Percentiles rank a stretch among this genome's conserved stretches.
phyloP scores from a whole-genome alignment of 805 yeast genomes.

The Candida corydali region DNA sequence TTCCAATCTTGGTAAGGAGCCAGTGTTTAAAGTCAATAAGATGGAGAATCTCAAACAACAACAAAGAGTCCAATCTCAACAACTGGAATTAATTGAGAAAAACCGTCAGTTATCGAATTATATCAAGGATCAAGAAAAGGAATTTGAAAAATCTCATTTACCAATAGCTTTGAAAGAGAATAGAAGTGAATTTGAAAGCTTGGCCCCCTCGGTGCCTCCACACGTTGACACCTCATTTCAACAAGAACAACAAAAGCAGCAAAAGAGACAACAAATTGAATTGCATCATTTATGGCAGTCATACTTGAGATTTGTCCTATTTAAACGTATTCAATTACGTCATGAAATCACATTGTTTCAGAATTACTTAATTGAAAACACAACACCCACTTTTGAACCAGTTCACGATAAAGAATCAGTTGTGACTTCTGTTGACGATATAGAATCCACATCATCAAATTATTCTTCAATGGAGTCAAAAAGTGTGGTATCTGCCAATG shows the following conservation, averaged over 20 bases:
- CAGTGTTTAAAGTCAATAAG: slow-evolving; percentile 12
- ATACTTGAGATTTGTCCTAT: slow-evolving; percentile 31
- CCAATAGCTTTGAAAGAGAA: neutral
- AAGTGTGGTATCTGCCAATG: neutral
- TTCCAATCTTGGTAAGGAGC: slow-evolving; percentile 22
- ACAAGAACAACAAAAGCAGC: neutral
- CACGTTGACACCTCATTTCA: slow-evolving; percentile 11
- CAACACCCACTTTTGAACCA: neutral
- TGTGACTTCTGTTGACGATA: slow-evolving; percentile 1
- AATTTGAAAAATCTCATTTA: slow-evolving; percentile 8
- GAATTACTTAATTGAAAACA: slow-evolving; percentile 12
- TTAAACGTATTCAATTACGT: slow-evolving; percentile 34
- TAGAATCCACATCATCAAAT: neutral
- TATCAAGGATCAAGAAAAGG: slow-evolving; percentile 22
- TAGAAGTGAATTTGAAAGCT: slow-evolving; percentile 7
- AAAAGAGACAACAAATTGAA: neutral
- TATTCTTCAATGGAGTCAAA: neutral
- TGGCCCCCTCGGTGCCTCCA: slow-evolving; percentile 27
- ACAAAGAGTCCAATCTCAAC: slow-evolving; percentile 12
- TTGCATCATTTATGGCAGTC: slow-evolving; percentile 24
- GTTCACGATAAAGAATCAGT: neutral
- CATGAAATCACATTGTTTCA: slow-evolving; percentile 38
- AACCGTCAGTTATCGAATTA: slow-evolving; percentile 19
- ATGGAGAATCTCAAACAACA: slow-evolving; percentile 7
- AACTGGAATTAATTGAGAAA: neutral